phyloP scores from a whole-genome alignment of 352 stramenopile species.

The Nothophytophthora sp. region DNA sequence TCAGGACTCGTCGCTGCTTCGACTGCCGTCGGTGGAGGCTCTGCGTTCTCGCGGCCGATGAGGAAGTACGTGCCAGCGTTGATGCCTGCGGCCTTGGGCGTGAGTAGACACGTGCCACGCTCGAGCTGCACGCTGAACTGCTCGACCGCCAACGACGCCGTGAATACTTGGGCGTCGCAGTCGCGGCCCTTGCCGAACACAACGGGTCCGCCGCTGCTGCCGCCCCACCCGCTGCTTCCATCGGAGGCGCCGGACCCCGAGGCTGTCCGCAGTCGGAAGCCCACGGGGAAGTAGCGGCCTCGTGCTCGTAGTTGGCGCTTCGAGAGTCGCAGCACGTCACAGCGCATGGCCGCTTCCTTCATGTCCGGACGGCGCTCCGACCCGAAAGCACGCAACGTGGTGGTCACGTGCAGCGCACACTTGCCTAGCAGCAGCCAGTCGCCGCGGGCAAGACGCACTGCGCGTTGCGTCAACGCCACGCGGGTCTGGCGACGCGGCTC shows the following conservation, averaged over 20 bases:
- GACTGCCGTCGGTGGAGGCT: too few species aligned
- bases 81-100: conserved; percentile 52
- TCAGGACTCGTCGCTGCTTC: too few species aligned
- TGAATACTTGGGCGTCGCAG: conserved; percentile 63
- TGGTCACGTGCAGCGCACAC: conserved; percentile 54
- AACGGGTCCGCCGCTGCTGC: conserved; percentile 36
- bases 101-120: conserved; percentile 58
- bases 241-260: conserved; percentile 27
- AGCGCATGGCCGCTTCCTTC: conserved; percentile 61
- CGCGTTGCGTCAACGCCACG: conserved; percentile 37
- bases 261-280: conserved; percentile 43
- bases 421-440: conserved; percentile 67
- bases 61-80: conserved; percentile 77
- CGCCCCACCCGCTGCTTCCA: conserved; percentile 24
- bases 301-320: conserved; percentile 58
- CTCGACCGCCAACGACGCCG: conserved; percentile 51
- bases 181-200: conserved; percentile 59
- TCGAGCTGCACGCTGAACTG: conserved; percentile 72
- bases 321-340: conserved; percentile 60
- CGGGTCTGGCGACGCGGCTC: conserved; percentile 57
- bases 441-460: conserved; percentile 52
- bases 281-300: conserved; percentile 53
- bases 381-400: conserved; percentile 47
- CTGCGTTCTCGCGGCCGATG: conserved; percentile 43
- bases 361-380: conserved; percentile 62